These are phyloP conservation scores for Penicillium pulvis DNA, from an alignment of 495 filamentous ascomycete genomes.

Conservation along the genomic window DNA sequence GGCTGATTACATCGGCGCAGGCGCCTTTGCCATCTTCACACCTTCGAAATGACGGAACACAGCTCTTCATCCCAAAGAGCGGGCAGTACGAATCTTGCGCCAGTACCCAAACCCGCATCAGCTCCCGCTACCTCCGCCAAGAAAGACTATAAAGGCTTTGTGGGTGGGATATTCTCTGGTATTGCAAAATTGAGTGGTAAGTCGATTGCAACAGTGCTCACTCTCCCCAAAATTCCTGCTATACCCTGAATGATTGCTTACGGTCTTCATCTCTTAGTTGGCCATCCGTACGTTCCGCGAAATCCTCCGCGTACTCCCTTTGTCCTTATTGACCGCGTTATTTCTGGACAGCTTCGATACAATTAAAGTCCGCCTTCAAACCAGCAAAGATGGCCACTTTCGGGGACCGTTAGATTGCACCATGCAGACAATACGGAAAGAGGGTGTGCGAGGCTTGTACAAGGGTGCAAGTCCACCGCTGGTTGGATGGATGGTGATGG, in stretches of 20 bases:
- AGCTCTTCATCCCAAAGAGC: constrained; percentile 6
- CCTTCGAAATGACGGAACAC: constrained; percentile 20
- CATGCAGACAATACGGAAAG: constrained; percentile 74
- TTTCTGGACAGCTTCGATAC: constrained; percentile 72
- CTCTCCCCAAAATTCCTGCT: background rate
- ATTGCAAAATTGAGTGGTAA: constrained; percentile 86
- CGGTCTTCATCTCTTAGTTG: constrained; percentile 44
- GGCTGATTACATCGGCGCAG: constrained; percentile 31
- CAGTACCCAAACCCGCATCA: constrained; percentile 15
- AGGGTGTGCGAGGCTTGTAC: constrained; percentile 79
- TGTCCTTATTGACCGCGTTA: constrained; percentile 12
- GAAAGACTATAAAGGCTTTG: constrained; percentile 84
- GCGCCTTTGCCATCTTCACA: constrained; percentile 16
- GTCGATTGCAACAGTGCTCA: constrained; percentile 18
- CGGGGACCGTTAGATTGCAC: constrained; percentile 85
- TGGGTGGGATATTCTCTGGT: constrained; percentile 90
- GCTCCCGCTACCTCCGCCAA: constrained; percentile 23
- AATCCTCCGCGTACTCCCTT: background rate
- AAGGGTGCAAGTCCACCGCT: constrained; percentile 88
- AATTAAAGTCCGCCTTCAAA: constrained; percentile 93
- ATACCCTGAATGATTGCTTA: background rate
- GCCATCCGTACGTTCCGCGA: constrained; percentile 56
- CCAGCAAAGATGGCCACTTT: constrained; percentile 76
- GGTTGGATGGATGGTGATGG: constrained; percentile 99
- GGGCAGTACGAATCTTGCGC: constrained; percentile 11